Evolutionary conservation across 495 filamentous ascomycete species (phyloP).

Genomic region (Penicillium robsamsonii): DNA sequence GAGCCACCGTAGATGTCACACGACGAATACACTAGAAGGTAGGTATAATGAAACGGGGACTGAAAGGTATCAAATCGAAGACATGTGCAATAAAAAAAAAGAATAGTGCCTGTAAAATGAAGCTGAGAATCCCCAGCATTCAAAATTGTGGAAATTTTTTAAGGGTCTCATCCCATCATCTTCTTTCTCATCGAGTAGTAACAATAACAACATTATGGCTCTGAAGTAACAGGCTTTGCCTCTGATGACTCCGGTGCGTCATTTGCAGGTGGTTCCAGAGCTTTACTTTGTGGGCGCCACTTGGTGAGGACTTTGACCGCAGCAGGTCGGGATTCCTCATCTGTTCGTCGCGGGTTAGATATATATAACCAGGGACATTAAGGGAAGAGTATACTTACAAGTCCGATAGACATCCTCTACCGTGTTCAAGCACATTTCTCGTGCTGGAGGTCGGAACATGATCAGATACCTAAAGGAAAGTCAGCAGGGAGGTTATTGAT

Average conservation of each 20-base stretch:
- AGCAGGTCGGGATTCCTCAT: slow-evolving; percentile 47
- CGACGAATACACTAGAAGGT: slow-evolving; percentile 1
- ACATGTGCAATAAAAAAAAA: not conserved
- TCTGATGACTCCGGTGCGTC: slow-evolving; percentile 8
- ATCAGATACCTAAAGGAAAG: slow-evolving; percentile 63
- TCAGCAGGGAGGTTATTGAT: slow-evolving; percentile 12
- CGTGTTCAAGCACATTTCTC: slow-evolving; percentile 75
- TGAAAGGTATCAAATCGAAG: not conserved
- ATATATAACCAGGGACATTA: not conserved
- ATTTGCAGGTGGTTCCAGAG: slow-evolving; percentile 15
- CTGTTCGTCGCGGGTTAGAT: slow-evolving; percentile 25
- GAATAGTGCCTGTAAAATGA: not conserved
- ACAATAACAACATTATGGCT: slow-evolving; percentile 2
- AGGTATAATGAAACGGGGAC: not conserved
- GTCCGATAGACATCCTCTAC: slow-evolving; percentile 84
- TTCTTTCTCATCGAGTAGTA: not conserved
- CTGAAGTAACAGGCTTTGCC: slow-evolving; percentile 6
- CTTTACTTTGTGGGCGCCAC: slow-evolving; percentile 39
- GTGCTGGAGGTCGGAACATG: slow-evolving; percentile 80
- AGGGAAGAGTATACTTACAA: slow-evolving; percentile 28
- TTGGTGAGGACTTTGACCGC: slow-evolving; percentile 43
- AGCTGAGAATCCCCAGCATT: not conserved
- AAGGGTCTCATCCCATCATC: not conserved
- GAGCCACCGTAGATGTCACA: not conserved
- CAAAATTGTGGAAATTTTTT: not conserved